phyloP scores from a whole-genome alignment of 2,329 filamentous ascomycete species.

The Chaetomiaceae sp. region DNA sequence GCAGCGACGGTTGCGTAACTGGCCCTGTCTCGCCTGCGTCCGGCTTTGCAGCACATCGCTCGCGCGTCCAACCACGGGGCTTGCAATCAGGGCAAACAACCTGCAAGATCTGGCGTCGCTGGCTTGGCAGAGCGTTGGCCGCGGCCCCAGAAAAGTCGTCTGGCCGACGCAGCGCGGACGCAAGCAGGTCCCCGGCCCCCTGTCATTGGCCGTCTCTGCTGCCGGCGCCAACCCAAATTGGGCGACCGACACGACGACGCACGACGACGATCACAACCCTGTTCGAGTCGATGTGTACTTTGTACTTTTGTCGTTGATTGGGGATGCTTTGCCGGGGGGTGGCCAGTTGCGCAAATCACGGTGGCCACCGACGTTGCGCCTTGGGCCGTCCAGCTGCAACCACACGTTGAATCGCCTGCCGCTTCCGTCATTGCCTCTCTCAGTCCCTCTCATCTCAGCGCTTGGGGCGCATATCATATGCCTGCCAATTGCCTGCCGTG shows the following conservation, averaged over 20 bases:
- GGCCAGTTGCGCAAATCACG: not conserved
- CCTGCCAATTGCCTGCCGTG: too few relatives aligned
- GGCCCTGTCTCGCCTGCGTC: slow-evolving; percentile 2
- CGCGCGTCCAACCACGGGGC: slow-evolving; percentile 9
- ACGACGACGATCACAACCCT: slow-evolving; percentile 8
- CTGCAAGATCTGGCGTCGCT: slow-evolving; percentile 16
- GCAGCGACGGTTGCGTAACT: slow-evolving; percentile 9
- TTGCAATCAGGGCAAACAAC: not conserved
- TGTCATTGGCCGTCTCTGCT: slow-evolving; percentile 4
- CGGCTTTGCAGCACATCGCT: too few relatives aligned
- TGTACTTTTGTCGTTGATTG: not conserved
- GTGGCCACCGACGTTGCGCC: not conserved
- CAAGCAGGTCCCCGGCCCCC: too few relatives aligned
- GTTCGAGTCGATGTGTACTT: not conserved
- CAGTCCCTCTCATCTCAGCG: not conserved
- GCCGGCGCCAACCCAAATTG: slow-evolving; percentile 6
- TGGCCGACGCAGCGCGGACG: too few relatives aligned
- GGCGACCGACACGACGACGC: slow-evolving; percentile 4
- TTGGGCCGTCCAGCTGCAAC: not conserved
- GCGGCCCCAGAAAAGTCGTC: not conserved
- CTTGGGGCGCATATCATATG: too few relatives aligned
- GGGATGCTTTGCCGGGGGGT: not conserved
- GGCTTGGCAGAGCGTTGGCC: slow-evolving; percentile 9
- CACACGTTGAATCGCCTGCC: not conserved
- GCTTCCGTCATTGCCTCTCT: not conserved